phyloP scores from a whole-genome alignment of 352 stramenopile genomes.

The Peronospora farinosa region DNA sequence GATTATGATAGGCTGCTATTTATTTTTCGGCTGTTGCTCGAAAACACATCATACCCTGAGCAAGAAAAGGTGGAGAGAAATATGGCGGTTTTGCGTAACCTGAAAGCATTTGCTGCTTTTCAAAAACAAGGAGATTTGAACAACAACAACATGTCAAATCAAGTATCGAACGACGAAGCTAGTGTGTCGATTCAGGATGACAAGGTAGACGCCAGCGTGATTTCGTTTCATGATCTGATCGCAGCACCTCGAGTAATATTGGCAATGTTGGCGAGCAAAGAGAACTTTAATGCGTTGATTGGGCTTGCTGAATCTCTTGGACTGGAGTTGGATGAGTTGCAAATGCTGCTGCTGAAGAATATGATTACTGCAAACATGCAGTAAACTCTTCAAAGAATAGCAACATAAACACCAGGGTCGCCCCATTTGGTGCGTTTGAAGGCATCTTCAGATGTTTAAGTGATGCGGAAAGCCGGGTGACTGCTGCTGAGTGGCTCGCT shows the following conservation, averaged over 20 bases:
- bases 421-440: constrained; percentile 31
- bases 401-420: not conserved
- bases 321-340: constrained; percentile 58
- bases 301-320: constrained; percentile 45
- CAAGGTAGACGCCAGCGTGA: not conserved
- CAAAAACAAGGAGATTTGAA: constrained; percentile 1
- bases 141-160: not conserved
- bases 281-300: constrained; percentile 48
- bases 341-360: constrained; percentile 72
- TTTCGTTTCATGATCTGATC: constrained; percentile 71
- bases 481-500: constrained; percentile 46
- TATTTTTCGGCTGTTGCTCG: constrained; percentile 61
- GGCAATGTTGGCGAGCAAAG: constrained; percentile 32
- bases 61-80: constrained; percentile 55
- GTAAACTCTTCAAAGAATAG: not conserved
- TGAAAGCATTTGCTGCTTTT: constrained; percentile 34
- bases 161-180: not conserved
- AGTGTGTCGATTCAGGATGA: not conserved
- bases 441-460: constrained; percentile 28
- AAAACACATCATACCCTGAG: constrained; percentile 49
- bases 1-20: constrained; percentile 74
- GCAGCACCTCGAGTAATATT: constrained; percentile 54
- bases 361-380: constrained; percentile 34
- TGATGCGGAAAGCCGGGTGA: constrained; percentile 39
- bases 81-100: constrained; percentile 49